A percentile compares a stretch with the other conserved stretches of the same genome.
Conservation (phyloP, 1,284 basidiomycete genomes). For the Phenoliferia sp. region DNA sequence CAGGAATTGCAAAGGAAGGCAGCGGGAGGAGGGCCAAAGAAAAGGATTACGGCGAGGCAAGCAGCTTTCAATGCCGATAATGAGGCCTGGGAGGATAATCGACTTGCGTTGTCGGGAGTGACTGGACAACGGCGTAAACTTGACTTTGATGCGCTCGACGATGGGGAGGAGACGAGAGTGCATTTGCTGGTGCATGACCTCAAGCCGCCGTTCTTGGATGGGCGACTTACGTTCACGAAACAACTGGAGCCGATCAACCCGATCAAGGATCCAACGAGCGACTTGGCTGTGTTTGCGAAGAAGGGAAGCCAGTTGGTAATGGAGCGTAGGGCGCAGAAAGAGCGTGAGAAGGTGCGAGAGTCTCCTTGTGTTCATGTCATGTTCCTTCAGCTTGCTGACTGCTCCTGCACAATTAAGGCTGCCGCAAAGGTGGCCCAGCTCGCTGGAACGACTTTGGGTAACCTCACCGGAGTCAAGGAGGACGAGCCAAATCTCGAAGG, state of each 20-base stretch:
- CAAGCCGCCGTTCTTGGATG: slow-evolving; percentile 96
- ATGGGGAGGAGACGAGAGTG: slow-evolving; percentile 89
- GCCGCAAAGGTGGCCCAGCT: slow-evolving; percentile 90
- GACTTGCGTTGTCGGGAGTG: slow-evolving; percentile 92
- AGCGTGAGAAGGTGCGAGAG: slow-evolving; percentile 66
- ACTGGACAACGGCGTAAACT: slow-evolving; percentile 71
- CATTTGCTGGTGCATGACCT: slow-evolving; percentile 96
- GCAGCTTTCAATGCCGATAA: slow-evolving; percentile 97
- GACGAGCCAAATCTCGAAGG: slow-evolving; percentile 60
- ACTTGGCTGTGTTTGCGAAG: slow-evolving; percentile 91
- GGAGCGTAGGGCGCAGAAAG: slow-evolving; percentile 92
- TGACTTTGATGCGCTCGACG: slow-evolving; percentile 72
- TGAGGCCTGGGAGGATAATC: slow-evolving; percentile 96
- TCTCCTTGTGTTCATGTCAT: background rate
- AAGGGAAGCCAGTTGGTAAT: slow-evolving; percentile 91
- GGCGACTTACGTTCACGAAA: slow-evolving; percentile 90
- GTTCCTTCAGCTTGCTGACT: background rate
- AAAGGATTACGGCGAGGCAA: slow-evolving; percentile 82
- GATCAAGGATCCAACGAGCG: slow-evolving; percentile 85
- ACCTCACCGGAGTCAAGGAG: slow-evolving; percentile 95
- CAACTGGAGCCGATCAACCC: slow-evolving; percentile 97
- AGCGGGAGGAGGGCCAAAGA: slow-evolving; percentile 57
- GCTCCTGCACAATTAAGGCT: slow-evolving; percentile 46
- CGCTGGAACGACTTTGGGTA: slow-evolving; percentile 88
- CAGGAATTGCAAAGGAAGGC: slow-evolving; percentile 74